Base-by-base conservation (phyloP, 2,329 filamentous ascomycete species). In the Fusarium torulosum region DNA sequence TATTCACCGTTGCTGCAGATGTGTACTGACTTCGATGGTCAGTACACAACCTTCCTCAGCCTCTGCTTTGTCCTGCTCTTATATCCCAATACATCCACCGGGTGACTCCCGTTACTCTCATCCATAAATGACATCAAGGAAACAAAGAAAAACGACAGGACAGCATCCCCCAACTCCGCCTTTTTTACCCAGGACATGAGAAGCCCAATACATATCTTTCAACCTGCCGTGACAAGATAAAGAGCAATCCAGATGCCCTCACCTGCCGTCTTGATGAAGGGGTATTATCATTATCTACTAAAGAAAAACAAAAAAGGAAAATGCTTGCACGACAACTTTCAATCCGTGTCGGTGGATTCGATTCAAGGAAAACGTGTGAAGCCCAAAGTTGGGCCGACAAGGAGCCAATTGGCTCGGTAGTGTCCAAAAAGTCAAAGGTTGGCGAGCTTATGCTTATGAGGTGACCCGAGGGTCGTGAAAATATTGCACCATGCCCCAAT, bases 401-500 rank as follows among this genome's bases (percentile, higher is more conserved):
- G 56, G 49, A 59, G 67, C 49, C 57, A 58, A 52, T 52, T 53
- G 66, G 59, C 63, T 72, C 65, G 45, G 49, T 41, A 52, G 50
- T 58, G 65, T 72, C 59, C 63, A 64, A 50, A 57, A 66, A 63
- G 42, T 61, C 50, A 66, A 66, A 64, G 42, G 56, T 63, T 63
- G 53, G 53, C 59, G 58, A 59, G 59, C 51, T 43, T 62, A 47
- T 43, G 31, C 60, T 72, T 65, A 74, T 68, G 76, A 78, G 10
- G 74, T 72, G 52, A 77, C 74, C 23, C 74, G 69, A 14, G 76
- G 74, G 49, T 78, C 75, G 43, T 63, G 70, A 55, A 77, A 79
- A 64, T 77, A 79, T 49, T 74, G 75, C 68, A 78, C 71, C 74
- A 79, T 79, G 2, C 73, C 71, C 78, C 78, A 79, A 27, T 63